Evolutionary conservation across 2,329 filamentous ascomycete species (phyloP).

Genomic region (Aspergillus nomiae): DNA sequence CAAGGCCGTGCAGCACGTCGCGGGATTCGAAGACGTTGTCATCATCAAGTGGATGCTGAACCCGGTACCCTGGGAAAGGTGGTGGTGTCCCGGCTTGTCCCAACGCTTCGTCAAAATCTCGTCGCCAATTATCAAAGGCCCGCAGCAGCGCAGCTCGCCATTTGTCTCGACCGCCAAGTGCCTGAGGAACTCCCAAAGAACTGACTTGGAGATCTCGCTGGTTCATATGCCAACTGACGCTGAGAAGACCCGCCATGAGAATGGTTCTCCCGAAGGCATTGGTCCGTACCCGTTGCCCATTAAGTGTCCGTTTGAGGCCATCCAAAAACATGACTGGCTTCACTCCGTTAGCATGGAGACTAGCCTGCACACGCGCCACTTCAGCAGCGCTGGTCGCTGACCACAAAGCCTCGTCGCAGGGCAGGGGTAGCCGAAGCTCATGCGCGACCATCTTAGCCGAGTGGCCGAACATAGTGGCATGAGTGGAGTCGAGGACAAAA

Average conservation of each 20-base stretch:
- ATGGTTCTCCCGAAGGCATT: slow-evolving; percentile 93
- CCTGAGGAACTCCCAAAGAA: slow-evolving; percentile 76
- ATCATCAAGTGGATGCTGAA: slow-evolving; percentile 50
- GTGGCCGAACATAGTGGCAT: slow-evolving; percentile 97
- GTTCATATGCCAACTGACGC: slow-evolving; percentile 97
- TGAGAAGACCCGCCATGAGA: slow-evolving; percentile 89
- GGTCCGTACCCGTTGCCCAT: slow-evolving; percentile 80
- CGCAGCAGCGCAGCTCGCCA: slow-evolving; percentile 84
- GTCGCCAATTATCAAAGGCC: slow-evolving; percentile 92
- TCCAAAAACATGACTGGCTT: slow-evolving; percentile 88
- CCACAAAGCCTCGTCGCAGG: slow-evolving; percentile 93
- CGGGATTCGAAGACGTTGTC: slow-evolving; percentile 82
- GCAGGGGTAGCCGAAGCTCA: slow-evolving; percentile 86
- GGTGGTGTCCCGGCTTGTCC: slow-evolving; percentile 48
- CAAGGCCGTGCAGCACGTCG: slow-evolving; percentile 87
- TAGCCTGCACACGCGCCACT: slow-evolving; percentile 80
- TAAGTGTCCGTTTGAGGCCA: slow-evolving; percentile 84
- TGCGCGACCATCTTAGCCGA: slow-evolving; percentile 96
- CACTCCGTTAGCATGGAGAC: slow-evolving; percentile 75
- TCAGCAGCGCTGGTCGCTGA: slow-evolving; percentile 84
- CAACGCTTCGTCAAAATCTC: slow-evolving; percentile 82
- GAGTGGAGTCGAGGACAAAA: slow-evolving; percentile 92
- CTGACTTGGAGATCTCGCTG: slow-evolving; percentile 91
- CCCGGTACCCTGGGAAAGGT: slow-evolving; percentile 26
- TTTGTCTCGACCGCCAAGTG: slow-evolving; percentile 83